Percentiles rank a stretch among this genome's conserved stretches.
These are phyloP conservation scores for Rhododendron molle DNA, from an alignment of 148 eudicot species.

Conservation along the genomic window DNA sequence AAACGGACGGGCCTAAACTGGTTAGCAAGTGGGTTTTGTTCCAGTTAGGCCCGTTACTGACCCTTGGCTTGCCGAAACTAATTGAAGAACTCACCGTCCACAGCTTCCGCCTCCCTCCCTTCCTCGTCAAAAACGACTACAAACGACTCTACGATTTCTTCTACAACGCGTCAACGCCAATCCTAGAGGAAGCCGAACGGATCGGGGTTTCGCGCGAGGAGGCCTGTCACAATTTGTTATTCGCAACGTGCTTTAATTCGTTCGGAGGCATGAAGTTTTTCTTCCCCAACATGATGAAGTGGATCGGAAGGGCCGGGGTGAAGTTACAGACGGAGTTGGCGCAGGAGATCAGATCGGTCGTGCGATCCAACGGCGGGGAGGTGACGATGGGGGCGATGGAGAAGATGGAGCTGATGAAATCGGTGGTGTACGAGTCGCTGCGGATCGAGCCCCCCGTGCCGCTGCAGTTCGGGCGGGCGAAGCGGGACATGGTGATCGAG, in stretches of 20 bases:
- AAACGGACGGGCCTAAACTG: constrained; percentile 49
- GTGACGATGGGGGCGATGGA: constrained; percentile 75
- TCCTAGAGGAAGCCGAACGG: constrained; percentile 54
- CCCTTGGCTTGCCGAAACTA: constrained; percentile 58
- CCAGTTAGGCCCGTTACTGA: constrained; percentile 56
- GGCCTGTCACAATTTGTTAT: constrained; percentile 72
- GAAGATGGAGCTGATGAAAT: constrained; percentile 67
- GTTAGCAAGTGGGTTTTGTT: constrained; percentile 59
- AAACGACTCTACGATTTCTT: constrained; percentile 59
- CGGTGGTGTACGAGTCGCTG: constrained; percentile 73
- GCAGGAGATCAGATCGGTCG: constrained; percentile 55
- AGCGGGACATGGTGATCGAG: constrained; percentile 50
- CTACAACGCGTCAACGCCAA: constrained; percentile 25
- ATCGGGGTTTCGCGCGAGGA: constrained; percentile 70
- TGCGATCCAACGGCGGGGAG: constrained; percentile 47
- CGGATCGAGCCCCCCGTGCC: constrained; percentile 83
- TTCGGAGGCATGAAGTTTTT: constrained; percentile 86
- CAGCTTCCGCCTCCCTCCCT: constrained; percentile 50
- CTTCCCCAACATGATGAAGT: constrained; percentile 73
- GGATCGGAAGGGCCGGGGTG: constrained; percentile 70
- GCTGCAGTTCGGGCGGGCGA: constrained; percentile 59
- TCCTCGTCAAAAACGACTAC: constrained; percentile 56
- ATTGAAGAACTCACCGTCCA: constrained; percentile 58
- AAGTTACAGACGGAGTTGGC: constrained; percentile 59
- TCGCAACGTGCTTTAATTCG: constrained; percentile 84